A percentile compares a stretch with the other conserved stretches of the same genome.
Conservation (phyloP, 2,329 filamentous ascomycete genomes). For the Aspergillus felis region DNA sequence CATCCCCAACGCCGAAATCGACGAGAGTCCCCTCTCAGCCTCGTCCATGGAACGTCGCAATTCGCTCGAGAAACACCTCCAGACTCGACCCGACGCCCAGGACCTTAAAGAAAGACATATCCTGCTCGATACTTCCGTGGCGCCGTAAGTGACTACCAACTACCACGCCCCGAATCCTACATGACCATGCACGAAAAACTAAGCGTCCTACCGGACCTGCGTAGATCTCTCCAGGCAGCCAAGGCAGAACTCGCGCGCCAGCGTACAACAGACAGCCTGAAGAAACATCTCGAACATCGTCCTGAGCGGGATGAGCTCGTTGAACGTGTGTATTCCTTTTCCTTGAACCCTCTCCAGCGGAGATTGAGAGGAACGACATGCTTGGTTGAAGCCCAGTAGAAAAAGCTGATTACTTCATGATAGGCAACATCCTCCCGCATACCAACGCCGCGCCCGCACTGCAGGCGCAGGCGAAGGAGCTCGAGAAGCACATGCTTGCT, state of each 20-base stretch:
- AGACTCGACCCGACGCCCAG: slow-evolving; percentile 63
- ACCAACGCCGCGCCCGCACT: slow-evolving; percentile 74
- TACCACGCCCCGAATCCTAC: not conserved
- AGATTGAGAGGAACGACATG: too few species aligned
- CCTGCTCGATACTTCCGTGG: slow-evolving; percentile 62
- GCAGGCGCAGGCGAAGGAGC: slow-evolving; percentile 75
- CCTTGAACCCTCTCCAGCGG: not conserved
- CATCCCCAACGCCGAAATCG: slow-evolving; percentile 36
- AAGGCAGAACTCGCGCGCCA: slow-evolving; percentile 63
- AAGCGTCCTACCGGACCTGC: not conserved
- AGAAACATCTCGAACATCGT: slow-evolving; percentile 60
- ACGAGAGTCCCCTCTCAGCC: slow-evolving; percentile 55
- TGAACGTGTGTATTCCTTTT: slow-evolving; percentile 58
- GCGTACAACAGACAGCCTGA: slow-evolving; percentile 58
- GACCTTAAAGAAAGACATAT: slow-evolving; percentile 68
- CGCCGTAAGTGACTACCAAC: slow-evolving; percentile 51
- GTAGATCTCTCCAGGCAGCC: slow-evolving; percentile 59
- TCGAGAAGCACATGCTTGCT: slow-evolving; percentile 82
- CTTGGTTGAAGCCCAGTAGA: too few species aligned
- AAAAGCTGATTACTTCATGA: slow-evolving; percentile 8
- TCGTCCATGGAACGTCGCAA: slow-evolving; percentile 54
- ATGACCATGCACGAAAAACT: not conserved
- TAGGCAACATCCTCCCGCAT: slow-evolving; percentile 82
- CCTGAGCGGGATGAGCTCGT: slow-evolving; percentile 71
- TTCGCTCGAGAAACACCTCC: slow-evolving; percentile 69